Conservation (phyloP, 2,329 filamentous ascomycete genomes). For the Gremmenia infestans region DNA sequence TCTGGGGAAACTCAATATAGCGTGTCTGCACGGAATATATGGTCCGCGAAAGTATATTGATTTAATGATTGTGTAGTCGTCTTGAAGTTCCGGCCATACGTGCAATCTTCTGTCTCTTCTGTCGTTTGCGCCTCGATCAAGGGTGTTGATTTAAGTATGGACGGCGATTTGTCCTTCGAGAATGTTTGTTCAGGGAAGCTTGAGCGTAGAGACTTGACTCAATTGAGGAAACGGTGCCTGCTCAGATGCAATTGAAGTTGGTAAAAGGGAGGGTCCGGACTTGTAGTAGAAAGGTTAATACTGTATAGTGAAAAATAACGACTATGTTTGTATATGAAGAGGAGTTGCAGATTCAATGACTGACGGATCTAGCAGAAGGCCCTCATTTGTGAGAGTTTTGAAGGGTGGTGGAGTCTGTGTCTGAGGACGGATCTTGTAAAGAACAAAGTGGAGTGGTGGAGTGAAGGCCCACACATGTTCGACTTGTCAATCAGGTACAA, state of each 20-base stretch:
- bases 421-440: conserved; percentile 19
- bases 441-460: conserved; percentile 18
- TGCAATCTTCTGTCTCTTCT: not conserved
- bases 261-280: conserved; percentile 11
- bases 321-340: conserved; percentile 1
- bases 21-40: not conserved
- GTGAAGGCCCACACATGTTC: conserved; percentile 6
- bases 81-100: not conserved
- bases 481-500: conserved; percentile 22
- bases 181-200: not conserved
- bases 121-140: conserved; percentile 13
- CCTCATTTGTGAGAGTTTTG: conserved; percentile 16
- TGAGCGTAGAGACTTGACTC: not conserved
- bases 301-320: not conserved
- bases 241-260: not conserved
- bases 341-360: not conserved
- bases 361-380: conserved; percentile 7
- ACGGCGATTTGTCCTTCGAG: not conserved
- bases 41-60: not conserved
- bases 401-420: conserved; percentile 18
- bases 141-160: conserved; percentile 6
- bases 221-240: not conserved
- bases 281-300: conserved; percentile 10
- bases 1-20: not conserved
- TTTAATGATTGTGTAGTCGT: not conserved